Evolutionary conservation across 1,284 basidiomycete genomes (phyloP).

Genomic region (Inonotus hispidus): DNA sequence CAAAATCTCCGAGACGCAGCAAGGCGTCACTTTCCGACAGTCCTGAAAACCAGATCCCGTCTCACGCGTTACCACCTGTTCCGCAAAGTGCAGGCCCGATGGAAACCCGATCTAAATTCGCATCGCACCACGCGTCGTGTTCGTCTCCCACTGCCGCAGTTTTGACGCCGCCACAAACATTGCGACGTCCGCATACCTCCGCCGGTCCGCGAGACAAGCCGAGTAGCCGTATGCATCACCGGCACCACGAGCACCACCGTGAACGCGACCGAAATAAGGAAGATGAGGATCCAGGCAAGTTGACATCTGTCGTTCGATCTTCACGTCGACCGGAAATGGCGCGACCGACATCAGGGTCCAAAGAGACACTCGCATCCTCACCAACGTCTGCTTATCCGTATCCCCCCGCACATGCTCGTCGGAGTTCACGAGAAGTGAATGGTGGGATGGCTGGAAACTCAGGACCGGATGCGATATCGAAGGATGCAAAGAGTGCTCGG

Average conservation of each 20-base stretch:
- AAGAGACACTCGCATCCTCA: not conserved
- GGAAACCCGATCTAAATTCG: constrained; percentile 8
- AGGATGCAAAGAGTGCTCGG: constrained; percentile 31
- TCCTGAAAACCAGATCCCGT: constrained; percentile 10
- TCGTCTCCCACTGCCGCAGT: constrained; percentile 4
- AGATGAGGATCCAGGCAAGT: constrained; percentile 7
- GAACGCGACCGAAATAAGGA: constrained; percentile 13
- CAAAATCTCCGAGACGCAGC: constrained; percentile 49
- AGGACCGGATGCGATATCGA: not conserved
- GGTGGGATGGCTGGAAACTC: not conserved
- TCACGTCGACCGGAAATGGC: constrained; percentile 16
- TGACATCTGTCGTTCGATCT: constrained; percentile 2
- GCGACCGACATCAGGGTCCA: constrained; percentile 1
- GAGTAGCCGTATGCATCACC: constrained; percentile 26
- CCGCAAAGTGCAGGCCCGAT: constrained; percentile 8
- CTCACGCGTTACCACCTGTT: constrained; percentile 12
- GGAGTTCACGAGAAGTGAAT: constrained; percentile 13
- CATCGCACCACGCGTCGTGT: not conserved
- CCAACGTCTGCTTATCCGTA: constrained; percentile 14
- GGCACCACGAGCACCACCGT: constrained; percentile 14
- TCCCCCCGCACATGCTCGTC: constrained; percentile 10
- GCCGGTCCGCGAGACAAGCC: constrained; percentile 56
- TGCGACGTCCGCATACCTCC: constrained; percentile 59
- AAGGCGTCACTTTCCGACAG: constrained; percentile 12
- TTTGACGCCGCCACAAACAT: not conserved